Percentiles rank a stretch among this genome's conserved stretches.
Evolutionary conservation across 2,329 filamentous ascomycete species (phyloP).

Genomic region (Cryphonectria nitschkei): DNA sequence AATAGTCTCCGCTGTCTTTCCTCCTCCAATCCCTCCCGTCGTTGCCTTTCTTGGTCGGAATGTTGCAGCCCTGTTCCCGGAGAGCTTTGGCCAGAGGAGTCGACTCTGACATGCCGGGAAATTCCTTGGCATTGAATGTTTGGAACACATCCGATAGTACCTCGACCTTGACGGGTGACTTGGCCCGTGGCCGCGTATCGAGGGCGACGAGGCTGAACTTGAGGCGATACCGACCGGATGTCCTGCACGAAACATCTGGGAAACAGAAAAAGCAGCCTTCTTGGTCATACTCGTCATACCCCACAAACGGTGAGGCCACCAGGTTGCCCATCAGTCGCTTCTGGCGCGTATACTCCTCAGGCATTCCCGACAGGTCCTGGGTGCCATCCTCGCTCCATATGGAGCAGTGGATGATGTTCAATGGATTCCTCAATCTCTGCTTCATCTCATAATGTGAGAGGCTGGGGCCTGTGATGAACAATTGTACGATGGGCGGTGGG

Average conservation of each 20-base stretch:
- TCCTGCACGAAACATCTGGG: conserved; percentile 79
- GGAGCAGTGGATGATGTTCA: conserved; percentile 75
- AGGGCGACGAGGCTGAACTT: conserved; percentile 75
- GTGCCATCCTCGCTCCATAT: conserved; percentile 72
- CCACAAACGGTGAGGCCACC: conserved; percentile 76
- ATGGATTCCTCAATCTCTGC: conserved; percentile 59
- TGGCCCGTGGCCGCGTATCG: conserved; percentile 52
- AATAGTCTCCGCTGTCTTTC: conserved; percentile 47
- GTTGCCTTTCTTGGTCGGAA: conserved; percentile 86
- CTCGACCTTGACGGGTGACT: conserved; percentile 56
- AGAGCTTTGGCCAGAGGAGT: conserved; percentile 73
- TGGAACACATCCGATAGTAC: conserved; percentile 69
- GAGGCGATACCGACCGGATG: conserved; percentile 74
- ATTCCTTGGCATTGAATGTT: conserved; percentile 84
- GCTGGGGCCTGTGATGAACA: conserved; percentile 64
- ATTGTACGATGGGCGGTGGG: conserved; percentile 80
- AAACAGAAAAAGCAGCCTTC: conserved; percentile 88
- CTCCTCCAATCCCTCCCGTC: conserved; percentile 54
- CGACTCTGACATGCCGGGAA: conserved; percentile 81
- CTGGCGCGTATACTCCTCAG: conserved; percentile 72
- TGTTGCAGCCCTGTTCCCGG: conserved; percentile 79
- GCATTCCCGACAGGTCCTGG: conserved; percentile 71
- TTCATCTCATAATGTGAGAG: conserved; percentile 58
- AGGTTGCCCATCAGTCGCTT: conserved; percentile 79
- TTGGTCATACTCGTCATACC: conserved; percentile 70